phyloP scores from a whole-genome alignment of 108 stramenopile species.

The Conticribra guillardii region DNA sequence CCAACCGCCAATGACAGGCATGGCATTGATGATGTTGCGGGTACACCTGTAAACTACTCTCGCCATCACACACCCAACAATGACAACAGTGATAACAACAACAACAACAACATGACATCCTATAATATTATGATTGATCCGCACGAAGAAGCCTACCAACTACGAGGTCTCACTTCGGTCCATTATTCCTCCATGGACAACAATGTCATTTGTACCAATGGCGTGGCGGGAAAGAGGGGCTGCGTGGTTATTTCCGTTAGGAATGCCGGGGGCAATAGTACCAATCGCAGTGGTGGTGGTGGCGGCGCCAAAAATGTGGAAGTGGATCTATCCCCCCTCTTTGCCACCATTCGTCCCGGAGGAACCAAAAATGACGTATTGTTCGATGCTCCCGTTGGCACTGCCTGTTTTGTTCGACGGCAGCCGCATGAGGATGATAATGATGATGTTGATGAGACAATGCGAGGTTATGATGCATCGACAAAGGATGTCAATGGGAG shows the following conservation, averaged over 20 bases:
- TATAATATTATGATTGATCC: too few species aligned
- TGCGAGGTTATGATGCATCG: too few species aligned
- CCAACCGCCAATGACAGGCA: too few species aligned
- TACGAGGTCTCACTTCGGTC: constrained; percentile 16
- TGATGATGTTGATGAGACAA: too few species aligned
- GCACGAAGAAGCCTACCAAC: background rate
- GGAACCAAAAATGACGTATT: background rate
- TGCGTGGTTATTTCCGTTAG: constrained; percentile 5
- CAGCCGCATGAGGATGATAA: background rate
- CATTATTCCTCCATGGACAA: constrained; percentile 10
- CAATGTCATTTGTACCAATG: constrained; percentile 20
- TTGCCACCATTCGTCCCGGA: too few species aligned
- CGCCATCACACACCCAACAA: background rate
- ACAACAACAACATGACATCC: background rate
- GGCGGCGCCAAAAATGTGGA: background rate
- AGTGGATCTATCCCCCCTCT: constrained; percentile 2
- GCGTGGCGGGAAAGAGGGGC: constrained; percentile 5
- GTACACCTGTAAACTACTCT: too few species aligned
- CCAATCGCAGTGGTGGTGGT: too few species aligned
- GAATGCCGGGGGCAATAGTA: background rate
- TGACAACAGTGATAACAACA: background rate
- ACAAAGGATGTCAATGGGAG: too few species aligned
- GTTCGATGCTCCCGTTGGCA: constrained; percentile 6
- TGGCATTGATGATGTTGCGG: too few species aligned
- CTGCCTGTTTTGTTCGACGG: constrained; percentile 6